Base-by-base conservation (phyloP, 176 grass and related monocot species). In the Oropetium thomaeum region DNA sequence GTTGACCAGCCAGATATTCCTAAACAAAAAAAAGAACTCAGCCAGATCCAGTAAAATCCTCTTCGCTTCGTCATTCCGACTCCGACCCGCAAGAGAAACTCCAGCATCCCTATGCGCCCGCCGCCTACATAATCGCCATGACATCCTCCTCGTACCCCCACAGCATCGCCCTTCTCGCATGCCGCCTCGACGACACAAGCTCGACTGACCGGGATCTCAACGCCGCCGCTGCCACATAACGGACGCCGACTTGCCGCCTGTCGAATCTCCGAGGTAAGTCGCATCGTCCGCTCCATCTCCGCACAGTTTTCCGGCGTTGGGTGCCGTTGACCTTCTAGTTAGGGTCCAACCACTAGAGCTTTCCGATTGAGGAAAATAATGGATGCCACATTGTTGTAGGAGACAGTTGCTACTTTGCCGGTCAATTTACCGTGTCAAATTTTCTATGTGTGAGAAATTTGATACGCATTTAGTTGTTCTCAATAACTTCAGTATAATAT, bases 81-180 rank as follows among this genome's bases (percentile, higher is more conserved):
- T 45, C 41, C 41, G 65, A 68, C n/a, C n/a, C n/a, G n/a, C n/a
- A 26, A 16, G 8, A 8, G 22, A 10, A 29, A 67, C 5, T 0
- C 35, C 38, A 16, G 14, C 13, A 43, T 19, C 48, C 22, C 34
- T 47, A 23, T 61, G 20, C 20, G n/a, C 5, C 22, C 57, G 67
- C 79, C 40, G 19, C 49, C 37, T 63, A 41, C 48, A 28, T 62
- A 41, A 78, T 79, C 65, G 45, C 45, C 74, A 30, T 55, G 44
- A 49, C 63, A 58, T 49, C 71, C 38, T 12, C 35, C 19, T 17
- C 52, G 62, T 22, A 19, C 26, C 7, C 25, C 23, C 54, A n/a
- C 73, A 17, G 3, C 42, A 2, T n/a, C 17, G 1, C 22, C 7
- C 52, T 15, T 37, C n/a, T 49, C 52, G 20, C 45, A 29, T 3